Evolutionary conservation across 345 rosid genomes (phyloP), one percentile per base, ranked within the genome.

Genomic region (Atalantia buxifolia): DNA sequence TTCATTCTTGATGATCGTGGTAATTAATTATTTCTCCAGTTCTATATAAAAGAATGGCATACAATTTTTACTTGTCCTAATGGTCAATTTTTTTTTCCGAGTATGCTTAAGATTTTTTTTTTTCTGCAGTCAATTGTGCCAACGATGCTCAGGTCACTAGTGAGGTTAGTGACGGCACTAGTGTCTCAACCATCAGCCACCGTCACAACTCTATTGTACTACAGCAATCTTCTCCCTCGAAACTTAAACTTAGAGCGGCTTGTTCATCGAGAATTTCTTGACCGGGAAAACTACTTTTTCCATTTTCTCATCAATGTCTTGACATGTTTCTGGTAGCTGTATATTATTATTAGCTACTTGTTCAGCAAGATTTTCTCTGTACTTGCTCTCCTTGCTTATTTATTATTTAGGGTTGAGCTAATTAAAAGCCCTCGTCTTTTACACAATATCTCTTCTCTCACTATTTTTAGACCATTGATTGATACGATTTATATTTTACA

Each of bases 191-290:
- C 31, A 30, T 30, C 31, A 30, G 31, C 31, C 31, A 30, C 31
- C 3, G 31, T 30, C 25, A 53, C 88, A 25, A 86, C 86, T 30
- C 21, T 86, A 53, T 82, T 86, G 7, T 77, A 83, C 38, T 77
- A 79, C 80, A 75, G 82, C 65, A 28, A 67, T 50, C 88, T 82
- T 79, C 87, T 89, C 66, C 92, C 92, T 0, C 88, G 88, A 25
- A 76, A 80, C 72, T 83, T 81, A 7, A 76, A 69, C 71, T 48
- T 77, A 30, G 86, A 84, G 72, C 78, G 87, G 62, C 19, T 87
- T 76, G 82, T 81, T 66, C 86, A 87, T 6, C 84, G 7, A 1
- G 86, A 90, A 13, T 60, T 85, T 36, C 60, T 88, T 21, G 30
- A 83, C 9, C 73, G 27, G 31, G 75, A 82, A 9, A 83, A 86